Evolutionary conservation across 2,329 filamentous ascomycete species (phyloP).

Genomic region (Cryphonectria japonica): DNA sequence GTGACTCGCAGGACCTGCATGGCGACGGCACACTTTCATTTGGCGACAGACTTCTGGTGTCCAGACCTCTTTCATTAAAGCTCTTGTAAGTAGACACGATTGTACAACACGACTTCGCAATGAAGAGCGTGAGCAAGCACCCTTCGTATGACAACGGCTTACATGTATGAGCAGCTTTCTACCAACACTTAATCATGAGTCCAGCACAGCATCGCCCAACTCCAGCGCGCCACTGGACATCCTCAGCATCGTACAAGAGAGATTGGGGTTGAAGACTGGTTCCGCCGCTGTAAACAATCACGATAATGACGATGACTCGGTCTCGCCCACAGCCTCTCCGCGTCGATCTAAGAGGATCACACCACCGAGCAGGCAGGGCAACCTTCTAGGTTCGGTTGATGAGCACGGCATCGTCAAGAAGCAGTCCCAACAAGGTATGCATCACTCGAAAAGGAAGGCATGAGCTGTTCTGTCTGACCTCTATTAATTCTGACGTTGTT

Average conservation of each 20-base stretch:
- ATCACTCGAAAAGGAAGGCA: too few species aligned
- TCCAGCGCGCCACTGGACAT: slow-evolving; percentile 8
- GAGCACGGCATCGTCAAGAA: background rate
- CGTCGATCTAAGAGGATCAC: slow-evolving; percentile 15
- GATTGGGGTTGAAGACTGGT: slow-evolving; percentile 2
- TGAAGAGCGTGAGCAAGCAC: background rate
- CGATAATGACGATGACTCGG: slow-evolving; percentile 13
- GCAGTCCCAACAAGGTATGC: slow-evolving; percentile 2
- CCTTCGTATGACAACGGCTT: background rate
- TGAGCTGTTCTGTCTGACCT: background rate
- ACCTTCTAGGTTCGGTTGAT: slow-evolving; percentile 5
- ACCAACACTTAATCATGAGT: slow-evolving; percentile 2
- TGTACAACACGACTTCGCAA: background rate
- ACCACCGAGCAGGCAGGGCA: background rate
- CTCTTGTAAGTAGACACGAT: slow-evolving; percentile 24
- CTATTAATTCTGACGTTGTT: background rate
- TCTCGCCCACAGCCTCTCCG: slow-evolving; percentile 25
- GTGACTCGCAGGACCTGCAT: slow-evolving; percentile 15
- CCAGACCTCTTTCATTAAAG: slow-evolving; percentile 19
- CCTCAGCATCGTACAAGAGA: slow-evolving; percentile 18
- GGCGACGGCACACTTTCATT: background rate
- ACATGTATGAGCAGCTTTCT: slow-evolving; percentile 20
- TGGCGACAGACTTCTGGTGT: background rate
- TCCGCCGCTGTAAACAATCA: background rate
- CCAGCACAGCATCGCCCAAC: background rate